Percentiles rank a stretch among this genome's conserved stretches.
Evolutionary conservation across 1,284 basidiomycete species (phyloP).

Genomic region (Trichosporon sp.): DNA sequence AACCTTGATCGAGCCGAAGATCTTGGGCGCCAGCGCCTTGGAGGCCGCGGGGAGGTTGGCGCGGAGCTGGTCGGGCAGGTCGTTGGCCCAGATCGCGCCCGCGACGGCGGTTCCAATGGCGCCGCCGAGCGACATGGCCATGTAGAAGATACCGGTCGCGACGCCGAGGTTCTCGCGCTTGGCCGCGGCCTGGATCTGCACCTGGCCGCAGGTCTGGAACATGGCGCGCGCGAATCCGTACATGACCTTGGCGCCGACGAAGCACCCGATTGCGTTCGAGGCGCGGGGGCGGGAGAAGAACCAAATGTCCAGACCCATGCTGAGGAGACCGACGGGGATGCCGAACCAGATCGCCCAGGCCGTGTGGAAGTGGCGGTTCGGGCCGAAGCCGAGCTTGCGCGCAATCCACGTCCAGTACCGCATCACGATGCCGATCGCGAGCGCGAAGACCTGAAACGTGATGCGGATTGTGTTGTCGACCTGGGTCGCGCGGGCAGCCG

Average conservation of each 20-base stretch:
- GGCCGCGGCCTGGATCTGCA: slow-evolving; percentile 17
- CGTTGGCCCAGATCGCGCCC: slow-evolving; percentile 30
- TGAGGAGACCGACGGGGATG: background rate
- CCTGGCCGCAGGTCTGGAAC: slow-evolving; percentile 18
- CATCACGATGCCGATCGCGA: slow-evolving; percentile 29
- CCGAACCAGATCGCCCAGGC: slow-evolving; percentile 31
- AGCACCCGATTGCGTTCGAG: slow-evolving; percentile 1
- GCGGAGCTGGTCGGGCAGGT: slow-evolving; percentile 24
- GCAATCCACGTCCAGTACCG: slow-evolving; percentile 32
- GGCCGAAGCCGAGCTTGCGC: slow-evolving; percentile 23
- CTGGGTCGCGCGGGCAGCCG: slow-evolving; percentile 25
- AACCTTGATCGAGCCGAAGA: slow-evolving; percentile 17
- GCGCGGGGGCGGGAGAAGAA: slow-evolving; percentile 5
- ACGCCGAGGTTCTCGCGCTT: slow-evolving; percentile 28
- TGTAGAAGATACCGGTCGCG: slow-evolving; percentile 34
- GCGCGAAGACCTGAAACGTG: slow-evolving; percentile 31
- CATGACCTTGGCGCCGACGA: background rate
- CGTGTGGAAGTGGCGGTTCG: slow-evolving; percentile 26
- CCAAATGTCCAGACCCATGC: background rate
- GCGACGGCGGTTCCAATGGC: slow-evolving; percentile 31
- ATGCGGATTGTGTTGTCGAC: slow-evolving; percentile 34
- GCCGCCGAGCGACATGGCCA: slow-evolving; percentile 33
- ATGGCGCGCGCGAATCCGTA: slow-evolving; percentile 10
- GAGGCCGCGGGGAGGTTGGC: slow-evolving; percentile 27
- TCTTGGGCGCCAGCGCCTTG: slow-evolving; percentile 22